Evolutionary conservation across 2,329 filamentous ascomycete species (phyloP), one percentile per base, ranked within the genome.

Genomic region (Ceratocystis colombiana): DNA sequence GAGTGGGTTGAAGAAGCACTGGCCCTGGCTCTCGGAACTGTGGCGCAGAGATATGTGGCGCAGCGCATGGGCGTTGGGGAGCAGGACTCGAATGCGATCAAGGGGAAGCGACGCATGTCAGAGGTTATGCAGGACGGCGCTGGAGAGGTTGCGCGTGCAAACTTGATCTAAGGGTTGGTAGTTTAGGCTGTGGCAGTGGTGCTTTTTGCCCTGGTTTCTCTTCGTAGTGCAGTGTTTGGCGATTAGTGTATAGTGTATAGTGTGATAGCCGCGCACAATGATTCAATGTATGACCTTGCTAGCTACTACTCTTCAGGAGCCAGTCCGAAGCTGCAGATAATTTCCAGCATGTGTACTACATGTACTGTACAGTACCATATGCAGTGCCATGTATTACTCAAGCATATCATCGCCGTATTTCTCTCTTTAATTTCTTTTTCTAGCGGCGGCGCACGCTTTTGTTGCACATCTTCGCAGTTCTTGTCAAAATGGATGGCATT

Each of bases 1-100:
- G 94, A 97, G 76, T 99, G 94, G 94, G 83, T 99, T 61, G 93
- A 97, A 77, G 93, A 97, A 77, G 79, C 86, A 0, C 80, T 99
- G 41, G 85, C 80, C 50, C 78, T 97, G 62, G 84, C 86, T 2
- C 84, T 95, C 0, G 93, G 94, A 20, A 79, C 96, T 6, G 87
- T 97, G 2, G 94, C 94, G 1, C 94, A 99, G 80, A 82, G 92
- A 69, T 99, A 99, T 74, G 94, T 99, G 22, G 93, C 94, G 3
- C 84, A 89, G 68, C 81, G 94, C 66, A 99, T 99, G 94, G 93
- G 94, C 12, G 93, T 99, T 8, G 93, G 93, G 12, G 90, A 96
- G 75, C 88, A 89, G 10, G 79, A 80, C 4, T 30, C 25, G 3
- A 15, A 57, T 57, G 76, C 84, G 53, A 83, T 82, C 25, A 81